These are phyloP conservation scores for Daldinia decipiens DNA, from an alignment of 495 filamentous ascomycete species.

Conservation along the genomic window DNA sequence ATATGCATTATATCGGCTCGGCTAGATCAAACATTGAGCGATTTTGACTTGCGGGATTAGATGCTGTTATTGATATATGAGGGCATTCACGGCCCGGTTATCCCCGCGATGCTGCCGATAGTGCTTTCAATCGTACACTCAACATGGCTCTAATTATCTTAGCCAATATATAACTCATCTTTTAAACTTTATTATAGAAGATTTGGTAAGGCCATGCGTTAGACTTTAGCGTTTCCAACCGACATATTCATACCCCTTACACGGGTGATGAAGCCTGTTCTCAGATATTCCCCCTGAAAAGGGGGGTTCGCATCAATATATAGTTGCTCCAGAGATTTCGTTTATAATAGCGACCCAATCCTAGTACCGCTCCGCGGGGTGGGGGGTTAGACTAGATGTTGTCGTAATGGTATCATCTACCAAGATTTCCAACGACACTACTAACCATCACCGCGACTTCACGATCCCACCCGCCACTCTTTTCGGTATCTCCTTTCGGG, in stretches of 20 bases:
- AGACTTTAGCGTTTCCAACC: background rate
- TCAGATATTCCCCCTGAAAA: background rate
- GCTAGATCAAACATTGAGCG: background rate
- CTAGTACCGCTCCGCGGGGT: background rate
- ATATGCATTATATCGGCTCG: background rate
- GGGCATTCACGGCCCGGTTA: slow-evolving; percentile 22
- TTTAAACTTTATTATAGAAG: background rate
- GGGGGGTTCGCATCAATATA: slow-evolving; percentile 1
- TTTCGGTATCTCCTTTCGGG: slow-evolving; percentile 47
- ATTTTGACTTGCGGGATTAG: slow-evolving; percentile 17
- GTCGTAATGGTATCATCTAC: slow-evolving; percentile 46
- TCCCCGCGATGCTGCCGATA: slow-evolving; percentile 8
- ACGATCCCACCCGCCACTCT: slow-evolving; percentile 77
- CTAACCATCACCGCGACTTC: slow-evolving; percentile 97
- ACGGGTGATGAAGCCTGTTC: background rate
- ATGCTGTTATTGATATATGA: slow-evolving; percentile 3
- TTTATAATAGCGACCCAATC: background rate
- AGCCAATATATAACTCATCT: background rate
- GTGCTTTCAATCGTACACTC: background rate
- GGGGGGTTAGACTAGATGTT: background rate
- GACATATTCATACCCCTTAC: background rate
- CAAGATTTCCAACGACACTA: slow-evolving; percentile 65
- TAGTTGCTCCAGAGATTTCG: background rate
- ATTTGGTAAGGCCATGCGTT: background rate
- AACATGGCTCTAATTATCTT: background rate